These are phyloP conservation scores for Clarireedia homoeocarpa DNA, from an alignment of 2,329 filamentous ascomycete species.

Conservation along the genomic window DNA sequence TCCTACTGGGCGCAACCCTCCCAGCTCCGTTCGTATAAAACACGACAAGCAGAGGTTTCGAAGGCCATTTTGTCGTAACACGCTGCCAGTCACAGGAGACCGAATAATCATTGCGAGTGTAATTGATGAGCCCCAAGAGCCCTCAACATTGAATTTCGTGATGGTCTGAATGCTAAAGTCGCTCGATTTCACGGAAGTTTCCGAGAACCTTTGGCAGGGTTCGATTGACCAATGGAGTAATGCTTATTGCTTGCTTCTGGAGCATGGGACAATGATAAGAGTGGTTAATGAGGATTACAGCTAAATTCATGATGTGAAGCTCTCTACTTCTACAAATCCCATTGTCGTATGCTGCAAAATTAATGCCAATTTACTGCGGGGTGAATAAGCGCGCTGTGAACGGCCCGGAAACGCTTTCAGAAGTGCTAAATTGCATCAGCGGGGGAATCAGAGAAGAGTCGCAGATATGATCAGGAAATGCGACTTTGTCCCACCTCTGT, in stretches of 20 bases:
- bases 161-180: conserved; percentile 1
- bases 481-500: no score
- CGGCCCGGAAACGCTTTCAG: no score
- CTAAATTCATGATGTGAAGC: no score
- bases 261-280: background rate
- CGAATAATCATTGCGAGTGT: conserved; percentile 8
- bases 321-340: no score
- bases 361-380: no score
- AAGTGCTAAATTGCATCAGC: no score
- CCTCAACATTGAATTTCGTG: background rate
- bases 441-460: no score
- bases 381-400: no score
- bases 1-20: conserved; percentile 5
- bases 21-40: conserved; percentile 5
- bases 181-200: conserved; percentile 2
- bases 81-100: background rate
- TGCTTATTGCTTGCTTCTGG: background rate
- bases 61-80: conserved; percentile 1
- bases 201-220: background rate
- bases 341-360: no score
- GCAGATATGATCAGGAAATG: no score
- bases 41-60: conserved; percentile 6
- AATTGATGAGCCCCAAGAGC: conserved; percentile 4
- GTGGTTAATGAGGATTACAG: no score
- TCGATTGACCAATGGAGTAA: conserved; percentile 1